Percentiles rank a stretch among this genome's conserved stretches.
phyloP scores from a whole-genome alignment of 1,284 basidiomycete species.

The Xerocomus tenax region DNA sequence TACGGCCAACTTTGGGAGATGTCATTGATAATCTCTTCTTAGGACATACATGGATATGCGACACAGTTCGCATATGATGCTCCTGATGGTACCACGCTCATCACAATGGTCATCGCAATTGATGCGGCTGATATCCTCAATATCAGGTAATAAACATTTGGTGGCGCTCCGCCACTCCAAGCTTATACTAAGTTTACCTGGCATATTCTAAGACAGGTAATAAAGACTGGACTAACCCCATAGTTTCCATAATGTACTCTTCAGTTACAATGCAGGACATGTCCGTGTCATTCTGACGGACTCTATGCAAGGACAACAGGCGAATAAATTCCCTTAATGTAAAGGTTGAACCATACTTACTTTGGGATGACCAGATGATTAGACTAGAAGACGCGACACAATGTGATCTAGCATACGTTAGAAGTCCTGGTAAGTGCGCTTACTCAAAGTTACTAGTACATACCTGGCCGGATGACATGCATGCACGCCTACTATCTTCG shows the following conservation, averaged over 20 bases:
- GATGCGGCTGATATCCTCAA: neutral
- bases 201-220: neutral
- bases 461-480: neutral
- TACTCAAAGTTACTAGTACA: neutral
- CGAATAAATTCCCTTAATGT: too few species aligned
- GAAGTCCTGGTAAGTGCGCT: neutral
- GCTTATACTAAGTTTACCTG: constrained; percentile 24
- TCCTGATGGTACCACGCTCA: neutral
- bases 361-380: too few species aligned
- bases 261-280: neutral
- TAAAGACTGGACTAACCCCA: neutral
- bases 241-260: neutral
- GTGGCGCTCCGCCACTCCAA: constrained; percentile 25
- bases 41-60: neutral
- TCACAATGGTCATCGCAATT: neutral
- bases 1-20: neutral
- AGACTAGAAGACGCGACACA: too few species aligned
- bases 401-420: neutral
- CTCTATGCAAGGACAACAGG: too few species aligned
- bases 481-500: neutral
- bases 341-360: too few species aligned
- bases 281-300: neutral
- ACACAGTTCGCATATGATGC: neutral
- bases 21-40: neutral
- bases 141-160: neutral